phyloP scores from a whole-genome alignment of 2,329 filamentous ascomycete species.

The Colletotrichum spaethianum region DNA sequence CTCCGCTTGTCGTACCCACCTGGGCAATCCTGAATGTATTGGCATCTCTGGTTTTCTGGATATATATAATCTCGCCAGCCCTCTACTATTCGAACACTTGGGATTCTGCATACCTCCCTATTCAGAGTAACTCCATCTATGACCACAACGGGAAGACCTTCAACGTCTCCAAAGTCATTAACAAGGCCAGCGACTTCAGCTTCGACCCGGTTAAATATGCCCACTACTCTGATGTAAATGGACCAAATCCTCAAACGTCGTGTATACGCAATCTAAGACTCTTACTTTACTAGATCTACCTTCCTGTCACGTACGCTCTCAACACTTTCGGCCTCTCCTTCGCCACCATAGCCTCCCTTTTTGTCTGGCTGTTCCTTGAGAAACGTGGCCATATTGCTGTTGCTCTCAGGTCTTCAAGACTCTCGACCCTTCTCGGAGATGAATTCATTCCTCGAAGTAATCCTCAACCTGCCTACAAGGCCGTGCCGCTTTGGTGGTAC shows the following conservation, averaged over 20 bases:
- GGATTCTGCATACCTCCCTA: constrained; percentile 66
- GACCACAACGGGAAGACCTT: constrained; percentile 67
- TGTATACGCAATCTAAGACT: constrained; percentile 32
- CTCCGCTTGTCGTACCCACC: constrained; percentile 56
- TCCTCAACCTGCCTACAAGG: constrained; percentile 41
- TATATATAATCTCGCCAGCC: constrained; percentile 59
- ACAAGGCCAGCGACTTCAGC: constrained; percentile 50
- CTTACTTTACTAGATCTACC: constrained; percentile 53
- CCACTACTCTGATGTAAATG: constrained; percentile 63
- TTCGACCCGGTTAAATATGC: constrained; percentile 65
- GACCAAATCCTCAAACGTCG: constrained; percentile 48
- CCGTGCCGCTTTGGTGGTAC: constrained; percentile 49
- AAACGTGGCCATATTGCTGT: constrained; percentile 46
- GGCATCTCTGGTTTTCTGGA: constrained; percentile 62
- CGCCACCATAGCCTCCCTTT: constrained; percentile 60
- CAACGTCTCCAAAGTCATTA: constrained; percentile 63
- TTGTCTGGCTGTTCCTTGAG: constrained; percentile 50
- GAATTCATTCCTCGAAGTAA: not conserved
- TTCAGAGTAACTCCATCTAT: constrained; percentile 66
- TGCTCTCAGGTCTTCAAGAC: constrained; percentile 1
- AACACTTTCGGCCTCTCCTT: constrained; percentile 68
- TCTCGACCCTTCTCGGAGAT: not conserved
- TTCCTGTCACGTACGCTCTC: constrained; percentile 59
- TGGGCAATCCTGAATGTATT: constrained; percentile 65
- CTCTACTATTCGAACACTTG: constrained; percentile 65